These are phyloP conservation scores for Neonectria magnoliae DNA, from an alignment of 2,329 filamentous ascomycete genomes.

Conservation along the genomic window DNA sequence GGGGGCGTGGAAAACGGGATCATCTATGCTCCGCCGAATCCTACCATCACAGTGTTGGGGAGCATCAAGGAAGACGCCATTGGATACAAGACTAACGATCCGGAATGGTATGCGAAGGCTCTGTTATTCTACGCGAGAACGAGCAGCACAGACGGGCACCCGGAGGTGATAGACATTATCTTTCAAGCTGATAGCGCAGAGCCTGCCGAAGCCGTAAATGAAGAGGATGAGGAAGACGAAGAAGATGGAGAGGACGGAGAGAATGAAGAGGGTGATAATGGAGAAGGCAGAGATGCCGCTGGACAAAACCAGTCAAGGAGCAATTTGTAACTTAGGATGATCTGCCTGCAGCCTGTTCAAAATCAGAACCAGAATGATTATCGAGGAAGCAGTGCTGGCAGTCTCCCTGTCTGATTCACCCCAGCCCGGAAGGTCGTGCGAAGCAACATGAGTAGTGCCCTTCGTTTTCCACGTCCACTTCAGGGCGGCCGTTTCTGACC, in stretches of 20 bases:
- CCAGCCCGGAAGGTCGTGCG: background rate
- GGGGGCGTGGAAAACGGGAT: background rate
- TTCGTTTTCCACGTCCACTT: background rate
- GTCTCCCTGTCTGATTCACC: background rate
- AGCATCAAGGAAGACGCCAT: background rate
- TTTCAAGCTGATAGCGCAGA: background rate
- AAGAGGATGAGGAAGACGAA: no score
- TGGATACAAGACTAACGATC: background rate
- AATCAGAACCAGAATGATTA: background rate
- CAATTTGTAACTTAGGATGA: background rate
- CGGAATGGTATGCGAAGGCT: background rate
- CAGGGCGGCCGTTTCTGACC: background rate
- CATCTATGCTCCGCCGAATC: background rate
- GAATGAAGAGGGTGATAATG: background rate
- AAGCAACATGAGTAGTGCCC: background rate
- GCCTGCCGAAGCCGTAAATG: background rate
- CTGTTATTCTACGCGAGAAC: background rate
- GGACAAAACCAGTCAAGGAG: background rate
- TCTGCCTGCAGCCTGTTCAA: background rate
- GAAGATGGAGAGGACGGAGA: no score
- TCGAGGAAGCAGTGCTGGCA: background rate
- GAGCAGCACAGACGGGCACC: background rate
- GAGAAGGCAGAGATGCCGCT: background rate
- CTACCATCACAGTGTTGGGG: background rate
- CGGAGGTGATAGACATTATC: background rate